A percentile compares a stretch with the other conserved stretches of the same genome.
Conservation (phyloP, 345 rosid genomes). For the Camelina neglecta region DNA sequence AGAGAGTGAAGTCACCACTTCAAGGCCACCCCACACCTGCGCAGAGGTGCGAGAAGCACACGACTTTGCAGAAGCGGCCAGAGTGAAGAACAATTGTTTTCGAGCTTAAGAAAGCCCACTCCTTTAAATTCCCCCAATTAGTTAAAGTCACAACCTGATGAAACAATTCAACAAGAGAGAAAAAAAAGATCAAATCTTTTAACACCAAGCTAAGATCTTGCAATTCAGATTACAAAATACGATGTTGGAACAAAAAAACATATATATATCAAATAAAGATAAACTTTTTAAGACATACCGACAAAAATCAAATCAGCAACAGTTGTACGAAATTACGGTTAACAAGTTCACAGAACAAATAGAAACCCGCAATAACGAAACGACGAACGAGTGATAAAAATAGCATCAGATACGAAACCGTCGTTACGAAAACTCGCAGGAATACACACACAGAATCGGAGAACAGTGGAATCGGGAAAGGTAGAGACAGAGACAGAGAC, state of each 20-base stretch:
- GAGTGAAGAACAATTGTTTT: slow-evolving; percentile 70
- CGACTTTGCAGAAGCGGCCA: slow-evolving; percentile 84
- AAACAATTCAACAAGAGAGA: not conserved
- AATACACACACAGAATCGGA: slow-evolving; percentile 23
- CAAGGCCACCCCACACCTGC: slow-evolving; percentile 87
- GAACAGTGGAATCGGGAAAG: slow-evolving; percentile 1
- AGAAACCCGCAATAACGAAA: slow-evolving; percentile 9
- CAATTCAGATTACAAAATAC: slow-evolving; percentile 2
- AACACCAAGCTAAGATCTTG: slow-evolving; percentile 16
- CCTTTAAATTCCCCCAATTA: not conserved
- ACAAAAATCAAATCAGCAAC: slow-evolving; percentile 33
- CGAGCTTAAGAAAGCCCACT: slow-evolving; percentile 56
- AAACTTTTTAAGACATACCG: not conserved
- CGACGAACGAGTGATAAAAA: not conserved
- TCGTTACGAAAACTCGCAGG: not conserved
- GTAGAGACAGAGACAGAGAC: not conserved
- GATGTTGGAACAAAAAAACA: not conserved
- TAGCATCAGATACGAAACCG: not conserved
- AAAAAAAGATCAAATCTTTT: not conserved
- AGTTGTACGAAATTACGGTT: not conserved
- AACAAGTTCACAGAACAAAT: slow-evolving; percentile 8
- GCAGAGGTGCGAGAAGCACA: slow-evolving; percentile 89
- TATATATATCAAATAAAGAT: not conserved
- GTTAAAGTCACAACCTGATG: slow-evolving; percentile 30
- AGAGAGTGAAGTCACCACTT: slow-evolving; percentile 55